These are phyloP conservation scores for Magnaporthales sp. DNA, from an alignment of 2,329 filamentous ascomycete species.

Conservation along the genomic window DNA sequence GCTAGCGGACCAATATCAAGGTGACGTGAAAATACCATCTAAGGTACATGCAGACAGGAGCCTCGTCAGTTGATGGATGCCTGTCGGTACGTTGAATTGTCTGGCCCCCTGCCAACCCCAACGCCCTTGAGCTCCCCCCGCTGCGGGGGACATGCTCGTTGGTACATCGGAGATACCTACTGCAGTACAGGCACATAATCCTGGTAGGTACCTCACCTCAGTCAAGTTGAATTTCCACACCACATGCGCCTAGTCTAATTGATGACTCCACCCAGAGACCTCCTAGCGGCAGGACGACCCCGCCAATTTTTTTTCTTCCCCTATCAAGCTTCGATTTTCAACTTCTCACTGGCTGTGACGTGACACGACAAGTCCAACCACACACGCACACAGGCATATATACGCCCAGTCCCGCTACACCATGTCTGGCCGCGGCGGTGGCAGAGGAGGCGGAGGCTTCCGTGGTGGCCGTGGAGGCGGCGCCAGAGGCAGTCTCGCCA, in stretches of 20 bases:
- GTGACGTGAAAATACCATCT: not conserved
- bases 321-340: not conserved
- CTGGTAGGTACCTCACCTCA: not conserved
- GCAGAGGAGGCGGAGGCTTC: conserved; percentile 28
- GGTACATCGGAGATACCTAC: not conserved
- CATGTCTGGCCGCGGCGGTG: conserved; percentile 34
- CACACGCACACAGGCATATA: not conserved
- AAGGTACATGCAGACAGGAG: not conserved
- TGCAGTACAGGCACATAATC: not conserved
- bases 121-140: not conserved
- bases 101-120: not conserved
- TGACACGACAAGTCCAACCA: not conserved
- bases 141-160: not conserved
- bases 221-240: not conserved
- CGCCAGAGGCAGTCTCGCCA: conserved; percentile 18
- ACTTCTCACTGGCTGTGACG: not conserved
- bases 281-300: conserved; percentile 1
- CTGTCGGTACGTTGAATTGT: not conserved
- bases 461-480: conserved; percentile 39
- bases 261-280: conserved; percentile 3
- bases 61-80: not conserved
- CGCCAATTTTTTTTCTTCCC: conserved; percentile 5
- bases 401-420: not conserved
- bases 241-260: not conserved
- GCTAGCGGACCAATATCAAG: not conserved